phyloP scores from a whole-genome alignment of 1,139 yeast genomes.

The Pichia sp. region DNA sequence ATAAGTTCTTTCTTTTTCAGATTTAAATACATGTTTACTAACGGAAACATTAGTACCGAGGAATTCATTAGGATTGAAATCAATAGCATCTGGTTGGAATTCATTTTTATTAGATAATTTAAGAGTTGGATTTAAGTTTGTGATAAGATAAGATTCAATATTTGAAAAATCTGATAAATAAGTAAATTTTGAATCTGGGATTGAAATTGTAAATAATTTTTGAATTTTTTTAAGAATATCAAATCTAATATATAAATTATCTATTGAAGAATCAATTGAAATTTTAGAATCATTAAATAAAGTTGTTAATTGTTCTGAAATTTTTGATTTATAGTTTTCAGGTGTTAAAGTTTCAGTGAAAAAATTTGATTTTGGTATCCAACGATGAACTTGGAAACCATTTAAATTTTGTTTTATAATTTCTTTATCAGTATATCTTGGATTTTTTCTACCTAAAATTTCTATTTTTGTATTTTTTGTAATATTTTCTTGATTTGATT shows the following conservation, averaged over 20 bases:
- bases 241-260: constrained; percentile 56
- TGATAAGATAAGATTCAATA: constrained; percentile 40
- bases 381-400: constrained; percentile 31
- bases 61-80: constrained; percentile 44
- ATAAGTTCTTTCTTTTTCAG: constrained; percentile 35
- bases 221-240: constrained; percentile 52
- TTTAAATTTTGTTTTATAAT: constrained; percentile 26
- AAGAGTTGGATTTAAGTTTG: constrained; percentile 40
- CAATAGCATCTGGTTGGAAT: constrained; percentile 70
- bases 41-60: constrained; percentile 45
- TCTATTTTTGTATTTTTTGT: constrained; percentile 19
- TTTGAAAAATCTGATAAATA: constrained; percentile 41
- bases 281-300: constrained; percentile 1
- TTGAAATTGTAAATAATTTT: constrained; percentile 50
- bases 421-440: constrained; percentile 20
- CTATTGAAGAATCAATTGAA: constrained; percentile 19
- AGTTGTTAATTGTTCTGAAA: neutral
- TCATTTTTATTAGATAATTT: constrained; percentile 43
- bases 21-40: constrained; percentile 36
- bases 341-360: neutral
- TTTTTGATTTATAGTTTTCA: constrained; percentile 6
- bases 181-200: constrained; percentile 60
- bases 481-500: constrained; percentile 18
- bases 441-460: constrained; percentile 27
- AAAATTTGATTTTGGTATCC: constrained; percentile 25